Conservation (phyloP, 768 basidiomycete species). For the Russula lepida region DNA sequence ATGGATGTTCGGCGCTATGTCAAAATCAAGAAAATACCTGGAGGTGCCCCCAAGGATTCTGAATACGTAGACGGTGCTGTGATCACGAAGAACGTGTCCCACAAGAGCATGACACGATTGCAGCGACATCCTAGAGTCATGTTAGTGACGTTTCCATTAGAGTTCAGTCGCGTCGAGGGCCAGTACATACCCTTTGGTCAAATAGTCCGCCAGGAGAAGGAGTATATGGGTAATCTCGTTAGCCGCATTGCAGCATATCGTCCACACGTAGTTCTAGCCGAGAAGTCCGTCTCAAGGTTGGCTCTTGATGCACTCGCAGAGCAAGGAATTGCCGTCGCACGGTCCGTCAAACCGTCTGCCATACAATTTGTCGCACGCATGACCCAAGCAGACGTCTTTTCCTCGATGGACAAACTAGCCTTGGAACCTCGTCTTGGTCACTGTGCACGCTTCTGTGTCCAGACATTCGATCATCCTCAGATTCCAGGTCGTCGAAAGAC, state of each 20-base stretch:
- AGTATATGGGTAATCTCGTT: conserved; percentile 82
- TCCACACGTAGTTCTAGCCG: conserved; percentile 88
- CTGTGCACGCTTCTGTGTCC: conserved; percentile 75
- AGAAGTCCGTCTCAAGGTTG: conserved; percentile 83
- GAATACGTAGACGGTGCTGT: conserved; percentile 97
- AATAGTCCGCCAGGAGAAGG: conserved; percentile 85
- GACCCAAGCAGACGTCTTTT: conserved; percentile 91
- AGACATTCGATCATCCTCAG: conserved; percentile 89
- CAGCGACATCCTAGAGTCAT: conserved; percentile 87
- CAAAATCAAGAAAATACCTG: conserved; percentile 98
- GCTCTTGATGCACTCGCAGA: conserved; percentile 81
- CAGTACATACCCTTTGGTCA: conserved; percentile 92
- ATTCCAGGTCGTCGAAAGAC: conserved; percentile 95
- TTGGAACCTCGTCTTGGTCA: conserved; percentile 85
- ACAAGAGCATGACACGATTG: conserved; percentile 84
- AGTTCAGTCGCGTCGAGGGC: conserved; percentile 86
- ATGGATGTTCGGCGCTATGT: conserved; percentile 95
- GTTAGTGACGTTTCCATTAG: conserved; percentile 91
- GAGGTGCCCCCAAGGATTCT: conserved; percentile 83
- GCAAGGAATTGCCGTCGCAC: conserved; percentile 82
- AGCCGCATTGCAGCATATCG: conserved; percentile 83
- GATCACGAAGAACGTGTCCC: conserved; percentile 96
- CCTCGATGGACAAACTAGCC: conserved; percentile 90
- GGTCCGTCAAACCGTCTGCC: conserved; percentile 81
- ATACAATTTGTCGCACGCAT: conserved; percentile 85